phyloP scores from a whole-genome alignment of 768 basidiomycete species.

The Boletus tylopilopsis region DNA sequence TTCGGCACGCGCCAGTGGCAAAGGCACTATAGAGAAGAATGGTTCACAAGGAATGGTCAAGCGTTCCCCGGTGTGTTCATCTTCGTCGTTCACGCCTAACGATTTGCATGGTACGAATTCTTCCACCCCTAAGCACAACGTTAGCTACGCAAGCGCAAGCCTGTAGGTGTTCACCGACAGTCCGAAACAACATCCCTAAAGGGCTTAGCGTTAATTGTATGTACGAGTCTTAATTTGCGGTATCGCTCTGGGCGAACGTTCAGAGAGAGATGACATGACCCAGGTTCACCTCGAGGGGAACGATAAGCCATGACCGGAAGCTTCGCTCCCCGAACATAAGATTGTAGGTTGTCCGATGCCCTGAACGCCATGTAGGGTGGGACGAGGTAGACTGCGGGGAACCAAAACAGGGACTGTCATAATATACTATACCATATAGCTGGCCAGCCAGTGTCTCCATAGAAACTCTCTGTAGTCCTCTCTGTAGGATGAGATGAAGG shows the following conservation, averaged over 20 bases:
- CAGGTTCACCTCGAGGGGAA: constrained; percentile 32
- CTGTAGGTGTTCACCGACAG: constrained; percentile 33
- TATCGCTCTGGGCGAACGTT: constrained; percentile 45
- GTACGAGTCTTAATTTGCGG: constrained; percentile 50
- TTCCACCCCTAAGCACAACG: constrained; percentile 35
- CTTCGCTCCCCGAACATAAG: constrained; percentile 43
- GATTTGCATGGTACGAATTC: constrained; percentile 33
- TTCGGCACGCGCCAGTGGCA: constrained; percentile 35
- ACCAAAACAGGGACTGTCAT: background rate
- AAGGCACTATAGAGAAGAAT: constrained; percentile 33
- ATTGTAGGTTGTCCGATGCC: constrained; percentile 41
- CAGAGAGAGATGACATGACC: constrained; percentile 16
- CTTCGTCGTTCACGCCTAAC: constrained; percentile 36
- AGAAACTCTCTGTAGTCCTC: too few relatives aligned
- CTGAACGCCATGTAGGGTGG: constrained; percentile 23
- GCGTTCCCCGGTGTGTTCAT: constrained; percentile 37
- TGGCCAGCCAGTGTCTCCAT: too few relatives aligned
- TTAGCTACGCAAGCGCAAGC: constrained; percentile 2
- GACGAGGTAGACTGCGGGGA: background rate
- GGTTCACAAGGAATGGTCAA: constrained; percentile 44
- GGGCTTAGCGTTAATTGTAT: constrained; percentile 26
- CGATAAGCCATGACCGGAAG: constrained; percentile 43
- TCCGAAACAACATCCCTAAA: constrained; percentile 33
- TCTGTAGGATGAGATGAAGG: too few relatives aligned
- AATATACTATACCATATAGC: too few relatives aligned